Evolutionary conservation across 306 rosid species (phyloP).

Genomic region (Cucurbita ficifolia): DNA sequence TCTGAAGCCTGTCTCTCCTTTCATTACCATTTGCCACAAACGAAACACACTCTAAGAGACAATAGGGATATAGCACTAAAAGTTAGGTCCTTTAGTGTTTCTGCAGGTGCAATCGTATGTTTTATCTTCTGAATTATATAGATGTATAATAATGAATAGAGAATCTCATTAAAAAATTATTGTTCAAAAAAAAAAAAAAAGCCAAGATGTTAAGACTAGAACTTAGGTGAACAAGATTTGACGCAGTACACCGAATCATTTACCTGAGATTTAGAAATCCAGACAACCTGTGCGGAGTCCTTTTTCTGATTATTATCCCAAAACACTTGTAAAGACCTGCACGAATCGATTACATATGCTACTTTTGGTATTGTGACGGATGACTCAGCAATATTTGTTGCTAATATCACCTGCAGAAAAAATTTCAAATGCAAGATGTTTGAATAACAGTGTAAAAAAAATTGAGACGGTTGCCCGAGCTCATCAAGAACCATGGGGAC

Average conservation of each 20-base stretch:
- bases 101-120: not conserved
- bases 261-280: constrained; percentile 96
- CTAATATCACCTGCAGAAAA: constrained; percentile 60
- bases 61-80: not conserved
- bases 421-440: not conserved
- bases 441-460: not conserved
- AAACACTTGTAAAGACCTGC: constrained; percentile 72
- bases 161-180: not conserved
- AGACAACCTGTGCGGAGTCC: constrained; percentile 49
- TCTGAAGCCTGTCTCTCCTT: not conserved
- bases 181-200: not conserved
- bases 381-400: constrained; percentile 88
- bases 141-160: not conserved
- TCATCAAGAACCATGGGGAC: not conserved
- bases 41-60: not conserved
- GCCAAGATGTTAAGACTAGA: not conserved
- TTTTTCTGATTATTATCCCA: constrained; percentile 47
- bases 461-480: not conserved
- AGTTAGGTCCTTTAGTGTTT: not conserved
- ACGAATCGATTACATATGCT: constrained; percentile 83
- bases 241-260: not conserved
- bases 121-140: not conserved
- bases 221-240: not conserved
- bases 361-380: constrained; percentile 89
- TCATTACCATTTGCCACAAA: not conserved